Conservation (phyloP, 345 rosid species). For the Melastoma malabathricum region DNA sequence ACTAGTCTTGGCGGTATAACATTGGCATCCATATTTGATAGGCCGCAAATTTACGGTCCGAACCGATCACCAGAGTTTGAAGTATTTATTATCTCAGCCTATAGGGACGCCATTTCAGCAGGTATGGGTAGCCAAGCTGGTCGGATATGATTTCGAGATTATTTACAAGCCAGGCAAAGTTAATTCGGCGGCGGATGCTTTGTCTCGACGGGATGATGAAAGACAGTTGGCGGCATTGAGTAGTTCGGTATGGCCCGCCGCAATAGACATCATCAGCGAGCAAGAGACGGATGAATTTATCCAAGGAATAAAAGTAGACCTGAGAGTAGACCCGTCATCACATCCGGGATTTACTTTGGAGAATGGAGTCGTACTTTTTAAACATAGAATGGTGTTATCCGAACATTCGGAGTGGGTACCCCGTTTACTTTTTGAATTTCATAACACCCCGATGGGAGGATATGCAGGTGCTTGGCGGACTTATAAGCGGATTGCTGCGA, state of each 20-base stretch:
- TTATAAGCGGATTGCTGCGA: too few relatives aligned
- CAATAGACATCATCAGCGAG: not conserved
- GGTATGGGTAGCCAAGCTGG: not conserved
- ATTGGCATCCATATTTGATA: not conserved
- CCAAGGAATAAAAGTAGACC: too few relatives aligned
- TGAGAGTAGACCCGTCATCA: too few relatives aligned
- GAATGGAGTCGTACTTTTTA: too few relatives aligned
- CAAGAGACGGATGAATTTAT: not conserved
- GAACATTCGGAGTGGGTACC: too few relatives aligned
- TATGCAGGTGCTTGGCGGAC: too few relatives aligned
- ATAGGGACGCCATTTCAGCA: not conserved
- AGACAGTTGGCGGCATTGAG: too few relatives aligned
- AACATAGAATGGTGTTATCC: too few relatives aligned
- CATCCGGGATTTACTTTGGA: too few relatives aligned
- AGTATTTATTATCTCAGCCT: not conserved
- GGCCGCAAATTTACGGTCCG: not conserved
- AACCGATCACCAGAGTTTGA: not conserved
- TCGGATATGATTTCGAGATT: constrained; percentile 1
- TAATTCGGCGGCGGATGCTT: not conserved
- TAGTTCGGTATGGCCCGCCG: too few relatives aligned
- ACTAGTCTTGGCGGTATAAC: not conserved
- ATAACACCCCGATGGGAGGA: too few relatives aligned
- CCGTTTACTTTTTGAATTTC: too few relatives aligned
- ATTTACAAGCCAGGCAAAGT: not conserved
- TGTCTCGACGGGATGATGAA: not conserved